Conservation (phyloP, 2,329 filamentous ascomycete genomes). For the Fusarium tuaranense region DNA sequence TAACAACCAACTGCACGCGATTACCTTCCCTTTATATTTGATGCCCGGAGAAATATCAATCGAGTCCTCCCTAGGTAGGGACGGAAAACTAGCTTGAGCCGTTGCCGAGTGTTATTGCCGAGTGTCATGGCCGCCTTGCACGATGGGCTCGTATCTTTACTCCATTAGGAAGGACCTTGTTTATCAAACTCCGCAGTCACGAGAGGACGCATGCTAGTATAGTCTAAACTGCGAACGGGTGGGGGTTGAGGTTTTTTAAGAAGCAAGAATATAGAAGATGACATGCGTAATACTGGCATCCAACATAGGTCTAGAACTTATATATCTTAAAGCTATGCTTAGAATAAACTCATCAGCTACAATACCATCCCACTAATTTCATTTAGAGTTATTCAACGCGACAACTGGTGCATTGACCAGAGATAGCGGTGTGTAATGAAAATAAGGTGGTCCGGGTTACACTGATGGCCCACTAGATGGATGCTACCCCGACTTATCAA, state of each 20-base stretch:
- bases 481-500: neutral
- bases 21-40: neutral
- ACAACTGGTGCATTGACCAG: neutral
- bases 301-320: accelerated
- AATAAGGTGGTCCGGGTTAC: neutral
- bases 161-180: neutral
- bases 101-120: neutral
- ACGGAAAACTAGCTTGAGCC: neutral
- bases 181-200: neutral
- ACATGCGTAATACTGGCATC: neutral
- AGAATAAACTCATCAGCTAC: neutral
- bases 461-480: neutral
- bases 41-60: neutral
- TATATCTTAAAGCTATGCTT: neutral
- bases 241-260: neutral
- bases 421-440: neutral
- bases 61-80: neutral
- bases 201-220: neutral
- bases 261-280: neutral
- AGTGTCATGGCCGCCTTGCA: neutral
- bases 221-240: neutral
- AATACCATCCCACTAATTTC: neutral
- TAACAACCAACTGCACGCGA: neutral
- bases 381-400: neutral
- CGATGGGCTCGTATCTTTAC: neutral